Conservation (phyloP, 1,284 basidiomycete species). For the Papiliotrema terrestris region DNA sequence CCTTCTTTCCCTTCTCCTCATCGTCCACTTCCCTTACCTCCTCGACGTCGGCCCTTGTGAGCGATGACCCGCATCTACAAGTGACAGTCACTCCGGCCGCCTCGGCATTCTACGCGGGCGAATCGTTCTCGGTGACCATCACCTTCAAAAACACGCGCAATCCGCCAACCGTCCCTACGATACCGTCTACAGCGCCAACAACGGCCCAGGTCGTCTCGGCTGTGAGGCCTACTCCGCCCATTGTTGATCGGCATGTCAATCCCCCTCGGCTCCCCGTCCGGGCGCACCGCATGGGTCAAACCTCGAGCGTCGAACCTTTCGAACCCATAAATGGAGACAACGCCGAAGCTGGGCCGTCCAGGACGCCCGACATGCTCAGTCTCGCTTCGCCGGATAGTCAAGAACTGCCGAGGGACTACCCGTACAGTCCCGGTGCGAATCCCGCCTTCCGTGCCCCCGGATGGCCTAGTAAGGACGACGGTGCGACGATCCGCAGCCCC, state of each 20-base stretch:
- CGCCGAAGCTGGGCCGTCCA: conserved; percentile 30
- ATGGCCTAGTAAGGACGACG: conserved; percentile 16
- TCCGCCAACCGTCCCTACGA: not conserved
- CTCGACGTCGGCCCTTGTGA: conserved; percentile 1
- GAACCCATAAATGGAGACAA: conserved; percentile 6
- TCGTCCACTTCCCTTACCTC: conserved; percentile 6
- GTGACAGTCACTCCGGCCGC: conserved; percentile 64
- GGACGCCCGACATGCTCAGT: not conserved
- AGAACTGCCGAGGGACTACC: conserved; percentile 3
- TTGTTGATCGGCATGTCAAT: not conserved
- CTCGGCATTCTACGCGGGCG: conserved; percentile 89
- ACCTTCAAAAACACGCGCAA: conserved; percentile 76
- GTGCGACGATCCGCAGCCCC: conserved; percentile 25
- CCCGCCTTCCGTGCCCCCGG: conserved; percentile 23
- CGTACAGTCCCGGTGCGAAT: conserved; percentile 31
- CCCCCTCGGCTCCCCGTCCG: conserved; percentile 4
- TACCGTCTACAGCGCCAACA: not conserved
- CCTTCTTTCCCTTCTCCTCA: conserved; percentile 25
- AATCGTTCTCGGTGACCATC: conserved; percentile 76
- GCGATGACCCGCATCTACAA: conserved; percentile 39
- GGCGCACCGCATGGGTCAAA: conserved; percentile 18
- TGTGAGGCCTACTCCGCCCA: not conserved
- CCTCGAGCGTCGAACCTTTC: not conserved
- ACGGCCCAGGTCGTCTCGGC: not conserved
- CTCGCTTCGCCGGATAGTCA: not conserved